These are phyloP conservation scores for Fistulinella prunicolor DNA, from an alignment of 768 basidiomycete species.

Conservation along the genomic window DNA sequence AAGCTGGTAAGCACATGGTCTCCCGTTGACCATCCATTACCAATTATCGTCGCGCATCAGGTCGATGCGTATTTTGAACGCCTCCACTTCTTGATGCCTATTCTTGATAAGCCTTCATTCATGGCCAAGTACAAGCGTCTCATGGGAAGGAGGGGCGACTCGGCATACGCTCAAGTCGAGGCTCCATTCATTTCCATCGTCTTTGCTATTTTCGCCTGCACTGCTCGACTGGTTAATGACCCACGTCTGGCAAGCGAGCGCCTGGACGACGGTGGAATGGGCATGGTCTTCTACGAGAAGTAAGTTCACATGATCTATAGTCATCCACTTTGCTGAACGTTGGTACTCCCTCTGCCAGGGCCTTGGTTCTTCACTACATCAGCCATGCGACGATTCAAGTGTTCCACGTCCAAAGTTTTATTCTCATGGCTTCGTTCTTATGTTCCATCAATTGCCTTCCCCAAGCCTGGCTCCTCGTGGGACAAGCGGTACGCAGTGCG, in stretches of 20 bases:
- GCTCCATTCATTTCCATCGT: constrained; percentile 77
- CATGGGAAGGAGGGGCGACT: constrained; percentile 67
- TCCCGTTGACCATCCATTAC: constrained; percentile 13
- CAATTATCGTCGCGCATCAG: constrained; percentile 40
- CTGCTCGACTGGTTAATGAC: constrained; percentile 77
- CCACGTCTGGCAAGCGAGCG: constrained; percentile 58
- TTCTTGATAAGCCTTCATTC: constrained; percentile 85
- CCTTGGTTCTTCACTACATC: constrained; percentile 88
- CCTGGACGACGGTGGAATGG: constrained; percentile 78
- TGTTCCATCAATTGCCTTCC: constrained; percentile 93
- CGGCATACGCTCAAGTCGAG: constrained; percentile 51
- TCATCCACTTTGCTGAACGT: constrained; percentile 2
- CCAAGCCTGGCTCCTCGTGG: constrained; percentile 90
- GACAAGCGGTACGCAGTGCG: constrained; percentile 84
- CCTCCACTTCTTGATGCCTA: constrained; percentile 85
- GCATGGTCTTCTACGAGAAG: constrained; percentile 89
- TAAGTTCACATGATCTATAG: constrained; percentile 33
- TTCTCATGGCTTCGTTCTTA: constrained; percentile 85
- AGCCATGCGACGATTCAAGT: constrained; percentile 83
- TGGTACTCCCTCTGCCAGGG: constrained; percentile 42
- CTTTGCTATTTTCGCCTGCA: constrained; percentile 89
- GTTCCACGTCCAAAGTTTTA: constrained; percentile 86
- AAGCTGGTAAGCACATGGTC: constrained; percentile 60
- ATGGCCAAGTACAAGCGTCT: constrained; percentile 64
- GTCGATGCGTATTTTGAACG: constrained; percentile 84